Evolutionary conservation across 805 yeast genomes (phyloP), one percentile per base, ranked within the genome.

Genomic region (Lipomyces yamanashiensis): DNA sequence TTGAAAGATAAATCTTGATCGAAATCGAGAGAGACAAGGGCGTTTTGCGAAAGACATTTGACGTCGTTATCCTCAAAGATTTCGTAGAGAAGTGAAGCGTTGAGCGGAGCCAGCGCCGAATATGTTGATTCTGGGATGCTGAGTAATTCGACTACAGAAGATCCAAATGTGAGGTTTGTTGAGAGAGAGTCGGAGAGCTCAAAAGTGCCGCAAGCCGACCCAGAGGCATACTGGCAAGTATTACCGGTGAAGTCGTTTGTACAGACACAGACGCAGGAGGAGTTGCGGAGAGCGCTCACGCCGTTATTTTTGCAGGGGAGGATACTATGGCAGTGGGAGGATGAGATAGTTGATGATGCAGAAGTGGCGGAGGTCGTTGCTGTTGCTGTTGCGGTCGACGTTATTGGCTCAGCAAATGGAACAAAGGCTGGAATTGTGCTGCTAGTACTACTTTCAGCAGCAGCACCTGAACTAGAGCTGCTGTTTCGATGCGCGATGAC

Each of bases 281-380:
- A 21, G 54, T 54, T 45, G 17, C 52, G 47, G 12, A 58, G 54
- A 9, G 62, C 61, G 21, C 51, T 51, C n/a, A 61, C 63, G 17
- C 67, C 67, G 28, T 45, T 23, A 23, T 64, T 64, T 34, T 40
- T 51, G 47, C 67, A 64, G 3, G 62, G 61, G 28, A 58, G 54
- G 13, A n/a, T 21, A 2, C 39, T 33, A 2, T 13, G 39, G 21
- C 45, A 40, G 8, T 34, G 9, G 10, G 58, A 39, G 7, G 58
- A 19, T 23, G n/a, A 28, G 17, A 52, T 3, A 15, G 54, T 41
- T 9, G 60, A 33, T 7, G 66, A 15, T 9, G 63, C 37, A 28
- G 54, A 7, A 23, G 60, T 39, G 28, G 28, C 28, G 5, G 28
- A 28, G 28, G 28, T 5, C 28, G 49, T n/a, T 17, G 49, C 40